These are phyloP conservation scores for Albugo laibachii DNA, from an alignment of 352 stramenopile genomes.

Conservation along the genomic window DNA sequence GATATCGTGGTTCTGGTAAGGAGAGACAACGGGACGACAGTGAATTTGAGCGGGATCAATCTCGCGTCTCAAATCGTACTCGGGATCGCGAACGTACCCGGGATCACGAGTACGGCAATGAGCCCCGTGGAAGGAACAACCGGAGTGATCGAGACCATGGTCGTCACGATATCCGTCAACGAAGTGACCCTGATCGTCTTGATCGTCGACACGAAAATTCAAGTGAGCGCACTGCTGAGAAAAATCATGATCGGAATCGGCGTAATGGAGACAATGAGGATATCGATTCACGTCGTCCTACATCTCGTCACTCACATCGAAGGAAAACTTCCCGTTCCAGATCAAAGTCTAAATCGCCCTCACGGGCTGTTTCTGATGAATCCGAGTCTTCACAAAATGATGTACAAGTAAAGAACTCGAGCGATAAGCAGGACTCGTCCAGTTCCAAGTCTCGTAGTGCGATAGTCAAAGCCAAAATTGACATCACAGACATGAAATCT, in stretches of 20 bases:
- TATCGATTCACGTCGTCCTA: too few species aligned
- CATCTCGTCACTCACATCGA: background rate
- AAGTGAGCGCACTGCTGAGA: slow-evolving; percentile 14
- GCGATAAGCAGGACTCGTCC: slow-evolving; percentile 12
- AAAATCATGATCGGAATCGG: slow-evolving; percentile 28
- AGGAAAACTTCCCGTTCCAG: slow-evolving; percentile 9
- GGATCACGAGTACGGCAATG: slow-evolving; percentile 16
- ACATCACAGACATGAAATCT: slow-evolving; percentile 62
- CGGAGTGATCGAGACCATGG: slow-evolving; percentile 10
- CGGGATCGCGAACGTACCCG: slow-evolving; percentile 18
- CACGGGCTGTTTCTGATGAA: slow-evolving; percentile 44
- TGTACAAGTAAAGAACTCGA: slow-evolving; percentile 37
- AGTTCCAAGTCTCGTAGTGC: slow-evolving; percentile 5
- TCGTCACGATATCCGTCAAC: slow-evolving; percentile 9
- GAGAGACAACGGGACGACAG: slow-evolving; percentile 8
- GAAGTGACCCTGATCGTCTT: slow-evolving; percentile 5
- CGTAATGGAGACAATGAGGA: slow-evolving; percentile 5
- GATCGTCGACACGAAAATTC: slow-evolving; percentile 11
- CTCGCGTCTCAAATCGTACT: slow-evolving; percentile 7
- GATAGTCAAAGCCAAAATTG: slow-evolving; percentile 54
- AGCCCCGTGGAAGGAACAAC: slow-evolving; percentile 1
- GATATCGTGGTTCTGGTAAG: background rate
- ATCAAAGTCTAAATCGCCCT: slow-evolving; percentile 30
- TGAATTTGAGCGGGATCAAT: slow-evolving; percentile 14
- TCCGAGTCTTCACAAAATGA: slow-evolving; percentile 32